Percentiles rank a stretch among this genome's conserved stretches.
Evolutionary conservation across 768 basidiomycete genomes (phyloP).

Genomic region (Leccinum uliginosum): DNA sequence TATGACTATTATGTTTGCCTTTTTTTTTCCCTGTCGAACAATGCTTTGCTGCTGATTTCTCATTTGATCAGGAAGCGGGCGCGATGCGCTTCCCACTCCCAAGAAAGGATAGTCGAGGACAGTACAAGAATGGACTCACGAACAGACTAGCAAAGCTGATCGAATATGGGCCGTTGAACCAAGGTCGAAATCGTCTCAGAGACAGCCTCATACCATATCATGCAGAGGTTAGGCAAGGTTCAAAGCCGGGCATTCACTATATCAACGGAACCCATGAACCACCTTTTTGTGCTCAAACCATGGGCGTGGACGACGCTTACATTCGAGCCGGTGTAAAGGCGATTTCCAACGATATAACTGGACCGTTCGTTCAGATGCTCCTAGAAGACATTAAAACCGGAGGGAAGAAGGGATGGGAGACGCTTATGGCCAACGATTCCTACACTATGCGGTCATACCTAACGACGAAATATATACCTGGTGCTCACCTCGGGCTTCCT

Average conservation of each 20-base stretch:
- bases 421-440: conserved; percentile 22
- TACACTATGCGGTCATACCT: conserved; percentile 24
- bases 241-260: conserved; percentile 2
- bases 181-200: conserved; percentile 8
- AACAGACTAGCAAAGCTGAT: conserved; percentile 29
- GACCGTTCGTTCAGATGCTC: conserved; percentile 18
- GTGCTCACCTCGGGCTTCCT: conserved; percentile 14
- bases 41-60: not conserved
- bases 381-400: conserved; percentile 17
- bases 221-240: conserved; percentile 8
- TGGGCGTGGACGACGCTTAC: conserved; percentile 8
- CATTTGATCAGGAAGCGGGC: conserved; percentile 26
- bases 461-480: conserved; percentile 17
- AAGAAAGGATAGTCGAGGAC: conserved; percentile 9
- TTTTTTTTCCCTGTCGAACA: not conserved
- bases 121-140: conserved; percentile 26
- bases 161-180: conserved; percentile 25
- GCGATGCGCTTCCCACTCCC: conserved; percentile 36
- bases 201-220: conserved; percentile 23
- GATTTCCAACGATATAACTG: conserved; percentile 13
- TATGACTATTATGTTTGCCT: conserved; percentile 34
- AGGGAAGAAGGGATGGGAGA: conserved; percentile 22
- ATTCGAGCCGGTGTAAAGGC: conserved; percentile 17
- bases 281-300: conserved; percentile 4
- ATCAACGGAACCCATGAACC: conserved; percentile 2